phyloP scores from a whole-genome alignment of 768 basidiomycete genomes.

The Termitomyces bulborhizus region DNA sequence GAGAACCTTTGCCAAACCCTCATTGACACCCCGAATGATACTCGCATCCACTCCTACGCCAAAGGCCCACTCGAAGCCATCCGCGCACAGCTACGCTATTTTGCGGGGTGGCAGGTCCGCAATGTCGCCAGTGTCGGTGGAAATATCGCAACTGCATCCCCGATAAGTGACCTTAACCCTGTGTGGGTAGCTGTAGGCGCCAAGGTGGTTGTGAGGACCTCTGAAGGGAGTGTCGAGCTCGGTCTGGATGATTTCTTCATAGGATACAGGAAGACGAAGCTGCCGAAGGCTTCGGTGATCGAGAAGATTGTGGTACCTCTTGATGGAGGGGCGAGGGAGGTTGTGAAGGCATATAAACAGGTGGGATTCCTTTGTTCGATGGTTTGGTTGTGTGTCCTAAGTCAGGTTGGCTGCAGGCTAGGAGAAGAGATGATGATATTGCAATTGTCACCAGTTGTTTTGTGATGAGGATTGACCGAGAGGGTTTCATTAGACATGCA shows the following conservation, averaged over 20 bases:
- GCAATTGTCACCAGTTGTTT: constrained; percentile 13
- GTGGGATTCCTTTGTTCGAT: not conserved
- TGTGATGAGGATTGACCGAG: constrained; percentile 4
- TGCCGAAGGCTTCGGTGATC: constrained; percentile 7
- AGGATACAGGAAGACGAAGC: constrained; percentile 11
- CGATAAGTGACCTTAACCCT: constrained; percentile 14
- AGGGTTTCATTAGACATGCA: constrained; percentile 6
- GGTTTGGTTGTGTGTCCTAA: not conserved
- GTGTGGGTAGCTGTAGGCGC: constrained; percentile 11
- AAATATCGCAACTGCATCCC: constrained; percentile 12
- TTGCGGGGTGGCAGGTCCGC: constrained; percentile 11
- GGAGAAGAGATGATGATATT: constrained; percentile 13
- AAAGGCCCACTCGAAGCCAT: constrained; percentile 12
- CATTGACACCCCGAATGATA: not conserved
- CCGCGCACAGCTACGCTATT: constrained; percentile 10
- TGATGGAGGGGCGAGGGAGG: constrained; percentile 10
- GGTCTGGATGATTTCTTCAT: constrained; percentile 13
- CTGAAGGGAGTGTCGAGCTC: constrained; percentile 2
- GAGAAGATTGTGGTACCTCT: constrained; percentile 13
- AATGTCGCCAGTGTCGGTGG: constrained; percentile 13
- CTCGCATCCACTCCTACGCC: not conserved
- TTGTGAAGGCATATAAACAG: constrained; percentile 14
- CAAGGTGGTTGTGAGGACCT: constrained; percentile 2
- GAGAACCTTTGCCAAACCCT: constrained; percentile 7
- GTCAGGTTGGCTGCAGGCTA: not conserved